Evolutionary conservation across 306 rosid genomes (phyloP).

Genomic region (Quercus dentata): DNA sequence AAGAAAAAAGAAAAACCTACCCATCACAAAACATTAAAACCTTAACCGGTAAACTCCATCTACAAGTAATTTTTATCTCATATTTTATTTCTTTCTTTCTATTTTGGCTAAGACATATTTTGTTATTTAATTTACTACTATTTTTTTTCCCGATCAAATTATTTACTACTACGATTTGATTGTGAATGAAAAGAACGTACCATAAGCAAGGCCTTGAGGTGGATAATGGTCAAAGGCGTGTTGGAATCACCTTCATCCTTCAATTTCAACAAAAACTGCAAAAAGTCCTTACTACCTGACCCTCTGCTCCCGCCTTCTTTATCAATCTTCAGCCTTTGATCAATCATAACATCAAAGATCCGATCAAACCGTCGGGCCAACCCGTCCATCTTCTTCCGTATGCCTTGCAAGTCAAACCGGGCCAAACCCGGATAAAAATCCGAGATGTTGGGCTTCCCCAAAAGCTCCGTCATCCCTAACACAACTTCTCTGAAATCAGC

Average conservation of each 20-base stretch:
- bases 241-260: slow-evolving; percentile 57
- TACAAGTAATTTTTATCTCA: no score
- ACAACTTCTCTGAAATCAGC: slow-evolving; percentile 59
- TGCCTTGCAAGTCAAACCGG: slow-evolving; percentile 79
- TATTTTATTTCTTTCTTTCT: no score
- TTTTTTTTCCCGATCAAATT: no score
- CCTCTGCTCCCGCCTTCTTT: background rate
- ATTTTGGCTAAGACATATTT: no score
- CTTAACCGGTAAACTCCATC: no score
- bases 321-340: slow-evolving; percentile 19
- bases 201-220: slow-evolving; percentile 69
- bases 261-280: slow-evolving; percentile 53
- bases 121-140: background rate
- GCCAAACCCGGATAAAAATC: slow-evolving; percentile 71
- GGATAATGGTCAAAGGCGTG: slow-evolving; percentile 43
- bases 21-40: no score
- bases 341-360: slow-evolving; percentile 54
- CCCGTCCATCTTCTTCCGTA: slow-evolving; percentile 35
- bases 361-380: slow-evolving; percentile 35
- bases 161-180: background rate
- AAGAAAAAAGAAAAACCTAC: no score
- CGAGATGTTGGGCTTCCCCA: slow-evolving; percentile 63
- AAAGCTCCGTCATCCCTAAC: slow-evolving; percentile 33
- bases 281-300: slow-evolving; percentile 34
- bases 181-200: slow-evolving; percentile 19